Percentiles rank a stretch among this genome's conserved stretches.
These are phyloP conservation scores for Marasmius tenuissimus DNA, from an alignment of 1,284 basidiomycete species.

Conservation along the genomic window DNA sequence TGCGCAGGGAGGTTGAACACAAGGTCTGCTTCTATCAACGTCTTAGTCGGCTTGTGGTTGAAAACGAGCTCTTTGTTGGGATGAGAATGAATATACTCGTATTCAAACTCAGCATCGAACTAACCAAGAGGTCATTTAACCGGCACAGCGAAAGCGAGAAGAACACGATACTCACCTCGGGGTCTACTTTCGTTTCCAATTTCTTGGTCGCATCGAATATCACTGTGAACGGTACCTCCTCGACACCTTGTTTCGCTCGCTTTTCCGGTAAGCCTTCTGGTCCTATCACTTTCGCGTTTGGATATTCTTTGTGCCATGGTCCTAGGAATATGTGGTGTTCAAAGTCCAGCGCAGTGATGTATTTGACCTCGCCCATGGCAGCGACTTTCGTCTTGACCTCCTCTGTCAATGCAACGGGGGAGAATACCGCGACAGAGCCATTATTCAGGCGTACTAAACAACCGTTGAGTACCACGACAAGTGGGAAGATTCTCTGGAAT, in stretches of 20 bases:
- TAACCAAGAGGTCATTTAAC: not conserved
- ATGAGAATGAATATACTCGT: not conserved
- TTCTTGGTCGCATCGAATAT: not conserved
- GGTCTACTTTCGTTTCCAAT: not conserved
- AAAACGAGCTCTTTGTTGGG: not conserved
- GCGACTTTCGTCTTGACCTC: not conserved
- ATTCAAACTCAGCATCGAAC: not conserved
- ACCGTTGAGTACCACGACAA: not conserved
- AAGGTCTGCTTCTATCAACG: slow-evolving; percentile 77
- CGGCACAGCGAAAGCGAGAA: not conserved
- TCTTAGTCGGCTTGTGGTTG: not conserved
- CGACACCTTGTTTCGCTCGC: not conserved
- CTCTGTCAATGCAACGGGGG: not conserved
- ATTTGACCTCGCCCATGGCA: not conserved
- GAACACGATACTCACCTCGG: not conserved
- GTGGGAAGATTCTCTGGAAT: not conserved
- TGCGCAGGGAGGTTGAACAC: slow-evolving; percentile 85
- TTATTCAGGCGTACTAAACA: not conserved
- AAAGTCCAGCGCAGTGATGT: not conserved
- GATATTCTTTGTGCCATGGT: not conserved
- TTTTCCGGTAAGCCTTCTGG: not conserved
- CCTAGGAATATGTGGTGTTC: not conserved
- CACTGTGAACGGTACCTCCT: not conserved
- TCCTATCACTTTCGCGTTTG: not conserved
- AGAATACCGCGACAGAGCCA: not conserved